Conservation (phyloP, 768 basidiomycete genomes). For the Hypsizygus marmoreus region DNA sequence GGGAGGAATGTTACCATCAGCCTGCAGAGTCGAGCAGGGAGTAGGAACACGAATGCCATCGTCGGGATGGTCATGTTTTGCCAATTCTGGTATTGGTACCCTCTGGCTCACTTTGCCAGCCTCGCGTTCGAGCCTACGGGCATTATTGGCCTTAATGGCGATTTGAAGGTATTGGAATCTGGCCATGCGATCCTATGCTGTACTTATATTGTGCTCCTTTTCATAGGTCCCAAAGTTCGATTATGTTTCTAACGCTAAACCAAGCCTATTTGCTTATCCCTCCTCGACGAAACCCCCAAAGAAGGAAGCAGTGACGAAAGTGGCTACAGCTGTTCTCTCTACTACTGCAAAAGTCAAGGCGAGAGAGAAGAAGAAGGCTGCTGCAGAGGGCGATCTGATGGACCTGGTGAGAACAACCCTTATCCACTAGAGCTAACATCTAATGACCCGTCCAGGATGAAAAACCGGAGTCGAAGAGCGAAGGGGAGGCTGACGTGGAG, state of each 20-base stretch:
- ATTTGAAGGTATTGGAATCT: slow-evolving; percentile 65
- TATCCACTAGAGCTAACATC: slow-evolving; percentile 16
- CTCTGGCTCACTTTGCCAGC: slow-evolving; percentile 89
- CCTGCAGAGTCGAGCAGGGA: slow-evolving; percentile 90
- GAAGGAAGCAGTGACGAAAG: slow-evolving; percentile 90
- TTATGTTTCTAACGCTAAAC: slow-evolving; percentile 85
- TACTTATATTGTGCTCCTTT: no score
- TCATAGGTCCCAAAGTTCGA: slow-evolving; percentile 89
- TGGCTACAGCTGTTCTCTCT: slow-evolving; percentile 92
- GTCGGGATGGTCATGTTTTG: slow-evolving; percentile 98
- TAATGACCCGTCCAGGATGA: slow-evolving; percentile 54
- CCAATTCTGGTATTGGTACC: slow-evolving; percentile 99
- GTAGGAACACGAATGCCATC: slow-evolving; percentile 89
- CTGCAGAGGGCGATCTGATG: slow-evolving; percentile 78
- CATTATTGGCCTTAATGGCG: slow-evolving; percentile 86
- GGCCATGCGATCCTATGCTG: not conserved
- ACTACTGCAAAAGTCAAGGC: slow-evolving; percentile 98
- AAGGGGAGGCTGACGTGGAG: slow-evolving; percentile 63
- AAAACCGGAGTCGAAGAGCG: slow-evolving; percentile 53
- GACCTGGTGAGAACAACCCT: slow-evolving; percentile 62
- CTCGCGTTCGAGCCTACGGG: slow-evolving; percentile 95
- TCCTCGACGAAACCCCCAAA: slow-evolving; percentile 83
- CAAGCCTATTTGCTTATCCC: slow-evolving; percentile 93
- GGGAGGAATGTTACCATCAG: slow-evolving; percentile 96
- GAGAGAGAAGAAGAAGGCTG: slow-evolving; percentile 90